Conservation (phyloP, 2,329 filamentous ascomycete genomes). For the Rhinocladiella similis region DNA sequence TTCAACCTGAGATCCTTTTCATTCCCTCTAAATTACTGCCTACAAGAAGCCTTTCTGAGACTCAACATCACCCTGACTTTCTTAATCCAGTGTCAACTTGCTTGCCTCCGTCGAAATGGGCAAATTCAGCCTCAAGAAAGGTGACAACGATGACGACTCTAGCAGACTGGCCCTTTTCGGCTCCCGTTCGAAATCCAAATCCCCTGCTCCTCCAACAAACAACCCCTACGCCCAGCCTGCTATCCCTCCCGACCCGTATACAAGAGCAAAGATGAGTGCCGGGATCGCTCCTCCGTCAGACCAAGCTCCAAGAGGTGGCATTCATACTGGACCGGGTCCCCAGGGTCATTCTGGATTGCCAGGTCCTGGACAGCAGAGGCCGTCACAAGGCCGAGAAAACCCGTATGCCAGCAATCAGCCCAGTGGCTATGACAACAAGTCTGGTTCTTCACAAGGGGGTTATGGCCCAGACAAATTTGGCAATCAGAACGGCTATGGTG, state of each 20-base stretch:
- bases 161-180: conserved; percentile 62
- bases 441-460: conserved; percentile 29
- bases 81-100: not conserved
- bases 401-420: conserved; percentile 19
- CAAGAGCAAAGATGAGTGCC: conserved; percentile 47
- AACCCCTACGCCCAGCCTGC: conserved; percentile 60
- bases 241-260: conserved; percentile 55
- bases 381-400: conserved; percentile 16
- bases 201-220: conserved; percentile 46
- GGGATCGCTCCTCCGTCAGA: conserved; percentile 41
- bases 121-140: conserved; percentile 53
- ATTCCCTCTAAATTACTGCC: conserved; percentile 1
- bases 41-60: not conserved
- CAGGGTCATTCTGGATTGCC: conserved; percentile 32
- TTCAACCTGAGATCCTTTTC: conserved; percentile 22
- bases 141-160: conserved; percentile 51
- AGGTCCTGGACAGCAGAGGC: conserved; percentile 23
- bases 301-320: conserved; percentile 6
- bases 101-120: conserved; percentile 32
- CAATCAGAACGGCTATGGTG: conserved; percentile 52
- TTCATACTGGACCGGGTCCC: conserved; percentile 5
- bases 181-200: conserved; percentile 56
- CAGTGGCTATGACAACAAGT: conserved; percentile 29
- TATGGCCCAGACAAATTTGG: conserved; percentile 45
- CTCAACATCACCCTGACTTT: no score